A percentile compares a stretch with the other conserved stretches of the same genome.
These are phyloP conservation scores for Colletotrichum sp. DNA, from an alignment of 2,329 filamentous ascomycete species.

Conservation along the genomic window DNA sequence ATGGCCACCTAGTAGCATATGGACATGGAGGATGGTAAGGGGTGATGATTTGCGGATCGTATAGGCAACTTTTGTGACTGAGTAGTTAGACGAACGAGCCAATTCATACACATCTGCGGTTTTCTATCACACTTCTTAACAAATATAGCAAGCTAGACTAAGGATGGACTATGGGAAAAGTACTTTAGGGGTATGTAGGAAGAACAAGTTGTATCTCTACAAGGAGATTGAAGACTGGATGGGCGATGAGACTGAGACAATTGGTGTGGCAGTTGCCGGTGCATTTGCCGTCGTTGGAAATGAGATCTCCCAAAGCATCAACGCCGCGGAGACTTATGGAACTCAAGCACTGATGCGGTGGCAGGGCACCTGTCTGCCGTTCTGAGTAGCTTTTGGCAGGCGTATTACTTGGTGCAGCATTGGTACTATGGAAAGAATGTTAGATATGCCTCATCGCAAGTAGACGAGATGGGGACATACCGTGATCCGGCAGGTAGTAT, in stretches of 20 bases:
- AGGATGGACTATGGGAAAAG: neutral
- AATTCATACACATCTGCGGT: neutral
- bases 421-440: no score
- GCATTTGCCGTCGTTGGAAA: neutral
- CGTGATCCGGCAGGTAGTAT: no score
- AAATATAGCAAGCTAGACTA: neutral
- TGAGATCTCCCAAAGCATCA: neutral
- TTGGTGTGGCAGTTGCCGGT: neutral
- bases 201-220: neutral
- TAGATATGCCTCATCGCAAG: no score
- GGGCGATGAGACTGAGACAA: neutral
- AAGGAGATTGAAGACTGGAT: neutral
- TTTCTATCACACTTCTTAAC: neutral
- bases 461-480: no score
- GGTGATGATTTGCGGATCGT: neutral
- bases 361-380: no score
- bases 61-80: neutral
- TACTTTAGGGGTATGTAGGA: neutral
- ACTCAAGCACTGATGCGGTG: no score
- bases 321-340: neutral
- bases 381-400: no score
- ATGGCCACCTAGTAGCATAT: no score
- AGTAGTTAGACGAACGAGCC: neutral
- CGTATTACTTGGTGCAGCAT: no score
- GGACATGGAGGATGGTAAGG: no score